Base-by-base conservation (phyloP, 2,329 filamentous ascomycete species). In the Phialophora expanda region DNA sequence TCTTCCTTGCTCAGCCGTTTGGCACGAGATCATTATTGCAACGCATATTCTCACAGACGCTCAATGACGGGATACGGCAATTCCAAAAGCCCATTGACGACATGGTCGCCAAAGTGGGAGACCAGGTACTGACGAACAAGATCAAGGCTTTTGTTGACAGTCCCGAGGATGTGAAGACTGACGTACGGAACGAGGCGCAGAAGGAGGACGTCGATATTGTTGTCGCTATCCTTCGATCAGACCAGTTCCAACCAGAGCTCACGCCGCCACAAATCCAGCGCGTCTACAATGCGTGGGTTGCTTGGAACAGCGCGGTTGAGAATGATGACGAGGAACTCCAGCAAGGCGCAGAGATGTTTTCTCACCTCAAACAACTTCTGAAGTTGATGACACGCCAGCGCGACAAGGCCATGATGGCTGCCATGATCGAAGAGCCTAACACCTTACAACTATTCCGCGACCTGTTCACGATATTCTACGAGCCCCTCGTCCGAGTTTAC, bases 381-480 rank as follows among this genome's bases (percentile, higher is more conserved):
- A 98, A 98, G 81, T 84, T 99, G 38, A 90, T 93, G 78, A 94
- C 92, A 11, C 86, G 95, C 56, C 92, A 97, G 75, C 86, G 94
- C 56, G 95, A 99, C 77, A 99, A 99, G 87, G 84, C 89, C 34
- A 97, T 97, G 93, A 98, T 99, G 94, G 83, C 97, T 62, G 87
- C 89, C 68, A 89, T 98, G 74, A 95, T 99, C 60, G 93, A 98
- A 79, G 94, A 99, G 80, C 92, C 95, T 0, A 93, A 94, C n/a
- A 98, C 95, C 0, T 84, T 99, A n/a, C 90, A 96, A 75, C 85
- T 99, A 30, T 95, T 73, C 85, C 88, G 93, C 56, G 95, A 99
- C 74, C 85, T 99, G 26, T 98, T 99, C 77, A 96, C 93, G 38
- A 98, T 99, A 76, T 99, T 99, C 81, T 99, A 99, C 79, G 95